phyloP scores from a whole-genome alignment of 495 filamentous ascomycete genomes.

The Podospora tetraspora region DNA sequence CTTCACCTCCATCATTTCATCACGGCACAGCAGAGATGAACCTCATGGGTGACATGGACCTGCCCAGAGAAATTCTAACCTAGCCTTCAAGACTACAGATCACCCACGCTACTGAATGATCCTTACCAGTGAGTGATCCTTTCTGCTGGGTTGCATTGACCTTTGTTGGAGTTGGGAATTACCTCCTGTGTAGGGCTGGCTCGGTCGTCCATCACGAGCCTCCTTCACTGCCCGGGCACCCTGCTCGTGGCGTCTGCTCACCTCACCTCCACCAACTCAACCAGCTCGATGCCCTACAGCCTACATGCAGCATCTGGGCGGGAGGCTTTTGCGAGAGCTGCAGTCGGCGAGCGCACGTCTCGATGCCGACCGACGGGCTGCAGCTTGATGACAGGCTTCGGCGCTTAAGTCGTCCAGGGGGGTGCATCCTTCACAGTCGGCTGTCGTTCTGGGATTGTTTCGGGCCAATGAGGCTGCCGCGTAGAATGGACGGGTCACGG shows the following conservation, averaged over 20 bases:
- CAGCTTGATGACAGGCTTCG: slow-evolving; percentile 29
- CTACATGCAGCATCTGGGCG: background rate
- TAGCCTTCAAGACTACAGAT: background rate
- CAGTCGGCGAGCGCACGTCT: slow-evolving; percentile 1
- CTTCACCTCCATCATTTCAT: background rate
- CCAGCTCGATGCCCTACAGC: slow-evolving; percentile 8
- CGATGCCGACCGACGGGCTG: slow-evolving; percentile 26
- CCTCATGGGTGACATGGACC: background rate
- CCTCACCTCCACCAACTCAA: background rate
- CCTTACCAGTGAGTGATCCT: background rate
- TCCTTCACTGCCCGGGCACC: too few species aligned
- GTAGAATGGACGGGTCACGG: slow-evolving; percentile 1
- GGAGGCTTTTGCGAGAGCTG: slow-evolving; percentile 15
- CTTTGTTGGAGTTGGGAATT: background rate
- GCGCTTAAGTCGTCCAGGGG: slow-evolving; percentile 31
- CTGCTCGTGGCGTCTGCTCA: background rate
- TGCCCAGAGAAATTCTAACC: background rate
- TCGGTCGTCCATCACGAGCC: background rate
- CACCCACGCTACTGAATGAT: background rate
- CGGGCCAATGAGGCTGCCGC: slow-evolving; percentile 14
- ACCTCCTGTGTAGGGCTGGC: too few species aligned
- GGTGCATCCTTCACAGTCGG: slow-evolving; percentile 29
- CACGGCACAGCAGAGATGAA: background rate
- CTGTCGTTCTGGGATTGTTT: slow-evolving; percentile 1
- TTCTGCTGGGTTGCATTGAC: background rate